Percentiles rank a stretch among this genome's conserved stretches.
Evolutionary conservation across 1,284 basidiomycete genomes (phyloP).

Genomic region (Cutaneotrichosporon sp.): DNA sequence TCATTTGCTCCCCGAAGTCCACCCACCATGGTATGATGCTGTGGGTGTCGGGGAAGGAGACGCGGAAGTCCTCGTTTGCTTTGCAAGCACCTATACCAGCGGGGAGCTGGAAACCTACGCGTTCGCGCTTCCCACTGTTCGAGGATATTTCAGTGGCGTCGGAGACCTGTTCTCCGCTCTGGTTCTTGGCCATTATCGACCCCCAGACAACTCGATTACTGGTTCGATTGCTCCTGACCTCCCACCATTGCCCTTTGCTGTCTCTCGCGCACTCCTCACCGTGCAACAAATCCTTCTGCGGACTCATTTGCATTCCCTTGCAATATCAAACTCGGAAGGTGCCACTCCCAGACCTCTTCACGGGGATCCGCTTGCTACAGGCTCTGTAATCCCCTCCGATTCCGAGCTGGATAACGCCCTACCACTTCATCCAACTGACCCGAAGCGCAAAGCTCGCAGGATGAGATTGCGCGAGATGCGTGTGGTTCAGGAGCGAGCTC

Average conservation of each 20-base stretch:
- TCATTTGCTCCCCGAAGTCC: conserved; percentile 24
- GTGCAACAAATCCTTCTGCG: conserved; percentile 76
- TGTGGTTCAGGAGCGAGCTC: conserved; percentile 64
- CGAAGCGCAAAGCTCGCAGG: conserved; percentile 60
- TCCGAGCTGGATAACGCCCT: conserved; percentile 61
- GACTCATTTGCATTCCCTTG: conserved; percentile 57
- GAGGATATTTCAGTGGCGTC: conserved; percentile 92
- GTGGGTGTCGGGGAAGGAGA: conserved; percentile 21
- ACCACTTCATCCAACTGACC: conserved; percentile 51
- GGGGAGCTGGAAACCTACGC: conserved; percentile 56
- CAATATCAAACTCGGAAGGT: conserved; percentile 15
- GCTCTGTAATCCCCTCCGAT: conserved; percentile 53
- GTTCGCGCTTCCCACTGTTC: conserved; percentile 69
- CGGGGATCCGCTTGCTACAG: conserved; percentile 1
- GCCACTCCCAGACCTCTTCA: conserved; percentile 34
- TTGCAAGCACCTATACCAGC: conserved; percentile 50
- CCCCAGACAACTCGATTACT: conserved; percentile 19
- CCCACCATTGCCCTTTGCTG: conserved; percentile 56
- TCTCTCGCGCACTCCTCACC: conserved; percentile 67
- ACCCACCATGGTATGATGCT: conserved; percentile 37
- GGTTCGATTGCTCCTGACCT: conserved; percentile 2
- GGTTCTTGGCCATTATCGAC: conserved; percentile 73
- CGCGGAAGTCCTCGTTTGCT: conserved; percentile 64
- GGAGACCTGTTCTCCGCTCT: conserved; percentile 96
- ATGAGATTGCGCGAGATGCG: conserved; percentile 78